Base-by-base conservation (phyloP, 352 stramenopile genomes). In the Globisporangium radiosum region DNA sequence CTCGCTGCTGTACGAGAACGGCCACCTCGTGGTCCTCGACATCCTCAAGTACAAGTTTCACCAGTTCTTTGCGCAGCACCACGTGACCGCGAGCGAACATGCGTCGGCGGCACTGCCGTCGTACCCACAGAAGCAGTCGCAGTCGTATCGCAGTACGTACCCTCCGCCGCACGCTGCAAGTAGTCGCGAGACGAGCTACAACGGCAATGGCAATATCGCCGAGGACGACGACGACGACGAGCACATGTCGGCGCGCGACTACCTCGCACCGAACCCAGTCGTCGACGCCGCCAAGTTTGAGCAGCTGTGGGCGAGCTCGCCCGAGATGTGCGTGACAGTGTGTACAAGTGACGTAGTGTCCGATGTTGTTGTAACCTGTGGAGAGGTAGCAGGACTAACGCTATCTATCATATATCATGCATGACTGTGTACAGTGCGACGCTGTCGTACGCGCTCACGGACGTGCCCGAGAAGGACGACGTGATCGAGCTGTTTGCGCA, bases 1-100 rank as follows among this genome's bases (percentile, higher is more conserved):
- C 58, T 92, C 82, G 45, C 53, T 95, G 52, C 62, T 94, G 42
- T 94, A 93, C 62, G 81, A 87, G 64, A 92, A 94, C 60, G 83
- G 81, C 7, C 86, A 95, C 61, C 54, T 87, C 52, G 72, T 87
- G 37, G 89, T 94, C 53, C 88, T 90, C 63, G 69, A 92, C 59
- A 78, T 95, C 37, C 74, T 93, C 55, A 87, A 92, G 68, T 79
- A 81, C 54, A 76, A 75, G 25, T 68, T 92, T 3, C 54, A 79
- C 48, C 76, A 83, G 39, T 92, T 90, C 63, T 76, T 78, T n/a
- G 59, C 66, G 25, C 69, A 80, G 47, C 63, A 61, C 15, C 63
- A 78, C 51, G 43, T 60, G 37, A 68, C 47, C 13, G 52, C 50
- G 37, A 64, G 33, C 51, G 66, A 52, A 19, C 56, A 64, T 15